These are phyloP conservation scores for Plasmodium knowlesi DNA, from an alignment of 169 alveolate genomes.

Conservation along the genomic window DNA sequence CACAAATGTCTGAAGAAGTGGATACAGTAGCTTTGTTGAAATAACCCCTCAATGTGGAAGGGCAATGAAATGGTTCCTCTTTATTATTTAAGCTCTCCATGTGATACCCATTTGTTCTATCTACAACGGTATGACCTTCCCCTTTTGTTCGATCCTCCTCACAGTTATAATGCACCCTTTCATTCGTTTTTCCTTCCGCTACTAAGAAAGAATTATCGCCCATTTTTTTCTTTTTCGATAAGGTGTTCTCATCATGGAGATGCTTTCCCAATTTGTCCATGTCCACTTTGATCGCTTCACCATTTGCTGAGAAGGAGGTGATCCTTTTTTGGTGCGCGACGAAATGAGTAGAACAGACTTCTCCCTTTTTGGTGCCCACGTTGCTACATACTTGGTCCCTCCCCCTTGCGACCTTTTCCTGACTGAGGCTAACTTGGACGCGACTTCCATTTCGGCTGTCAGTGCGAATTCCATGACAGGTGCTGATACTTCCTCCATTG, in stretches of 20 bases:
- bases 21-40: background rate
- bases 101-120: background rate
- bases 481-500: background rate
- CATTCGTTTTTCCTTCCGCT: background rate
- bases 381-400: background rate
- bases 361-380: background rate
- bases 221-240: conserved; percentile 6
- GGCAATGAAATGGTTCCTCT: background rate
- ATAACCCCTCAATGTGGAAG: background rate
- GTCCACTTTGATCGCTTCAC: background rate
- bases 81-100: background rate
- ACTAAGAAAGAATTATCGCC: background rate
- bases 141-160: background rate
- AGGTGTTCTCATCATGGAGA: background rate
- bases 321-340: no score
- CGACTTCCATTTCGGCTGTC: background rate
- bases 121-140: background rate
- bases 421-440: background rate
- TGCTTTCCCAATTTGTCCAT: background rate
- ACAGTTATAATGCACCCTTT: background rate
- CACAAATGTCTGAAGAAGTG: background rate
- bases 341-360: no score
- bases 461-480: background rate
- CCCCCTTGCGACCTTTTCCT: background rate
- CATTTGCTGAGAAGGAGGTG: no score